Percentiles rank a stretch among this genome's conserved stretches.
phyloP scores from a whole-genome alignment of 805 yeast genomes.

The Saccharomyces jurei region DNA sequence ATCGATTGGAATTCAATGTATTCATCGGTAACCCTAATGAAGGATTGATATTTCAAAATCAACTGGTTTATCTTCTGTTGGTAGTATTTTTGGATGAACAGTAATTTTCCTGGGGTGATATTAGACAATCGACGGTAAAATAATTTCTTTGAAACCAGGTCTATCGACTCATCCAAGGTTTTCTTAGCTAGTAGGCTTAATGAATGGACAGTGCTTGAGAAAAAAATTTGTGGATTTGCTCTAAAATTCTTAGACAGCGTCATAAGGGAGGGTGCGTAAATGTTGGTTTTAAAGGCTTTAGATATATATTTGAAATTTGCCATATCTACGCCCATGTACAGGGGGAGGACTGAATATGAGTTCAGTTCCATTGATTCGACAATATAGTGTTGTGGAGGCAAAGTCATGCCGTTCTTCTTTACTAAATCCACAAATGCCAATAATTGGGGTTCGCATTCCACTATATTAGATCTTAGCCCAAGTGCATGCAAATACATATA shows the following conservation, averaged over 20 bases:
- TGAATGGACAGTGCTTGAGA: conserved; percentile 17
- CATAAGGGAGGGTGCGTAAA: conserved; percentile 13
- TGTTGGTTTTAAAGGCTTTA: conserved; percentile 13
- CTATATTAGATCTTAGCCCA: conserved; percentile 15
- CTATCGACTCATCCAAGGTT: conserved; percentile 8
- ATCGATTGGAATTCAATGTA: conserved; percentile 20
- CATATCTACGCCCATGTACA: conserved; percentile 16
- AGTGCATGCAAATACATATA: conserved; percentile 9
- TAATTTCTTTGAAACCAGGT: conserved; percentile 3
- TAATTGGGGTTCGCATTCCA: conserved; percentile 13
- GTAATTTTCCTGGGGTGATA: conserved; percentile 20
- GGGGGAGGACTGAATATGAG: conserved; percentile 18
- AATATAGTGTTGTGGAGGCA: conserved; percentile 5
- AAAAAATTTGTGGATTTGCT: conserved; percentile 11
- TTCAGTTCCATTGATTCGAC: conserved; percentile 17
- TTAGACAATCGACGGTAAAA: conserved; percentile 15
- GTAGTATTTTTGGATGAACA: conserved; percentile 15
- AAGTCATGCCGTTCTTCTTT: neutral
- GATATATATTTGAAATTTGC: conserved; percentile 13
- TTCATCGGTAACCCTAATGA: conserved; percentile 18
- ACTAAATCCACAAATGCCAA: conserved; percentile 11
- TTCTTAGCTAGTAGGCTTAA: conserved; percentile 15
- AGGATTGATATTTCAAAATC: conserved; percentile 24
- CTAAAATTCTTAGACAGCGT: neutral
- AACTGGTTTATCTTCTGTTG: conserved; percentile 14